Percentiles rank a stretch among this genome's conserved stretches.
Conservation (phyloP, 805 yeast species). For the Komagataella phaffii region DNA sequence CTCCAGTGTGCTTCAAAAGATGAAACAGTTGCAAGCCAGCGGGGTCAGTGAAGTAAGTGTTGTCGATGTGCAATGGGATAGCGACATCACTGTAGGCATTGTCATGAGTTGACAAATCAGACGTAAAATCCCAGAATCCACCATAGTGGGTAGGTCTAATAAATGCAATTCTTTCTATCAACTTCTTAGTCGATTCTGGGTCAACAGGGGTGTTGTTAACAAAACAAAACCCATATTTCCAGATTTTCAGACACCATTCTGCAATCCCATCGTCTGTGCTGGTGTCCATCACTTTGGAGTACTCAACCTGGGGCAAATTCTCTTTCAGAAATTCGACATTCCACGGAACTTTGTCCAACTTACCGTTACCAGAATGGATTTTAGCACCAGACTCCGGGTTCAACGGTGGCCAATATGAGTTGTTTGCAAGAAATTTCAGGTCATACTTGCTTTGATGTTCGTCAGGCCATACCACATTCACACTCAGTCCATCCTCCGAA, state of each 20-base stretch:
- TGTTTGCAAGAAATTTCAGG: slow-evolving; percentile 29
- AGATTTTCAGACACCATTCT: slow-evolving; percentile 41
- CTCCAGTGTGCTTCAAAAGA: slow-evolving; percentile 41
- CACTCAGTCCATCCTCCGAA: neutral
- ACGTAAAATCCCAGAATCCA: slow-evolving; percentile 72
- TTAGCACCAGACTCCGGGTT: slow-evolving; percentile 17
- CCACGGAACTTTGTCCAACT: slow-evolving; percentile 29
- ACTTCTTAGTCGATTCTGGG: slow-evolving; percentile 43
- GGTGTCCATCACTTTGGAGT: slow-evolving; percentile 28
- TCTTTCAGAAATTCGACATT: slow-evolving; percentile 22
- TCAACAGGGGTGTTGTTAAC: slow-evolving; percentile 47
- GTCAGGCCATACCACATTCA: slow-evolving; percentile 5
- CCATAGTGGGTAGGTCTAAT: slow-evolving; percentile 64
- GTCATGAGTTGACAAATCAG: slow-evolving; percentile 53
- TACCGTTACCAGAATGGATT: slow-evolving; percentile 14
- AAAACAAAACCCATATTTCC: slow-evolving; percentile 46
- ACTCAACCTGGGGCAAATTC: slow-evolving; percentile 35
- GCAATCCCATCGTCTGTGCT: slow-evolving; percentile 24
- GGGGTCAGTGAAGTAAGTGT: slow-evolving; percentile 63
- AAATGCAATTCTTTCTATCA: slow-evolving; percentile 44
- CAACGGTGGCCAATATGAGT: slow-evolving; percentile 38
- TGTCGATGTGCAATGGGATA: slow-evolving; percentile 56
- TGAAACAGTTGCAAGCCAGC: slow-evolving; percentile 65
- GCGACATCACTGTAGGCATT: slow-evolving; percentile 62
- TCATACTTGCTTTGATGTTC: slow-evolving; percentile 25